phyloP scores from a whole-genome alignment of 108 stramenopile genomes.

The Seminavis robusta region DNA sequence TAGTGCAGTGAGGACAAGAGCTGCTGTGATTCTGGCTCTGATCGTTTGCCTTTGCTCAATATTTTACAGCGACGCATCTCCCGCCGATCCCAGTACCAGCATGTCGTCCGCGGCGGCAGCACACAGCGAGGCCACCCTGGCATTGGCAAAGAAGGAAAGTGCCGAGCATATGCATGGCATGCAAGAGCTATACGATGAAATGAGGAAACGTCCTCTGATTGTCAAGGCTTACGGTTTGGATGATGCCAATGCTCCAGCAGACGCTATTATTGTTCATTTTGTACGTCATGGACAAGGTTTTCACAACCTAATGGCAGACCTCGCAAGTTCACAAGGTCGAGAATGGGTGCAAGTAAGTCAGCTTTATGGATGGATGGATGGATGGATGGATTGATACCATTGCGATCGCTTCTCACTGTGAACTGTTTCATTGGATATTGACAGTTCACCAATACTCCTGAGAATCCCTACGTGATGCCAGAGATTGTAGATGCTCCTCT shows the following conservation, averaged over 20 bases:
- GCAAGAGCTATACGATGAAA: constrained; percentile 17
- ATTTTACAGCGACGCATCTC: too few species aligned
- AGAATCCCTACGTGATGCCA: constrained; percentile 65
- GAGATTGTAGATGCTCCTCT: constrained; percentile 72
- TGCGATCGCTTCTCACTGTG: too few species aligned
- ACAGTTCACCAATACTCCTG: constrained; percentile 29
- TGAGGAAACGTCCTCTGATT: constrained; percentile 23
- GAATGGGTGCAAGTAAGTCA: too few species aligned
- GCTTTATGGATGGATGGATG: too few species aligned
- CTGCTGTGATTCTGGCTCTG: too few species aligned
- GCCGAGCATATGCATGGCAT: constrained; percentile 47
- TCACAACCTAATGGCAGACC: constrained; percentile 58
- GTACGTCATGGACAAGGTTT: constrained; percentile 32
- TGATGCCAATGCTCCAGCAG: constrained; percentile 18
- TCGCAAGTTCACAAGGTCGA: constrained; percentile 41
- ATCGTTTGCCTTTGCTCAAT: too few species aligned
- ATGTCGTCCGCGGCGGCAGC: too few species aligned
- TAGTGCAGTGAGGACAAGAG: too few species aligned
- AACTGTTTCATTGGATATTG: too few species aligned
- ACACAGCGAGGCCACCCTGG: too few species aligned
- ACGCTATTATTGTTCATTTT: constrained; percentile 17
- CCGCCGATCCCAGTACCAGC: too few species aligned
- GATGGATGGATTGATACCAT: too few species aligned
- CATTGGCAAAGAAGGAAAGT: constrained; percentile 32
- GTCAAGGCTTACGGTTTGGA: constrained; percentile 42